phyloP scores from a whole-genome alignment of 2,329 filamentous ascomycete species.

The Metarhizium album region DNA sequence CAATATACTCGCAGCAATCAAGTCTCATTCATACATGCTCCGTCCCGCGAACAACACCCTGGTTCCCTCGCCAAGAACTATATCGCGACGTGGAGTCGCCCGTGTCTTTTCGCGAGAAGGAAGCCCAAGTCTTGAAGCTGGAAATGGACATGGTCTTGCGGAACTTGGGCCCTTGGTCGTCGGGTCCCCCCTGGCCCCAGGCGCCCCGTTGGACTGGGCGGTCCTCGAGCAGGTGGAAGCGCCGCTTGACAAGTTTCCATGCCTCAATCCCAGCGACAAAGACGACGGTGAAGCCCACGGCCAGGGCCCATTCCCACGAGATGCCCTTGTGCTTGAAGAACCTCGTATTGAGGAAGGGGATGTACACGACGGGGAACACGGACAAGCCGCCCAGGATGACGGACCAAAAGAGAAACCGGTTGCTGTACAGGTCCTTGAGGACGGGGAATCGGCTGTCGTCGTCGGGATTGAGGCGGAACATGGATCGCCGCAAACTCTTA shows the following conservation, averaged over 20 bases:
- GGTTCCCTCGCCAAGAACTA: conserved; percentile 11
- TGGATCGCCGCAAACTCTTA: conserved; percentile 58
- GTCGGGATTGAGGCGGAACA: conserved; percentile 55
- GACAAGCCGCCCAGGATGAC: conserved; percentile 49
- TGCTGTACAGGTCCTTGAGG: conserved; percentile 54
- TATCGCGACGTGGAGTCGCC: conserved; percentile 23
- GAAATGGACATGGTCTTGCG: conserved; percentile 39
- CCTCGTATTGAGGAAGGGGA: conserved; percentile 56
- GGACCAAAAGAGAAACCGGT: conserved; percentile 61
- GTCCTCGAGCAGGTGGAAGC: conserved; percentile 40
- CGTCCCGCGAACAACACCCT: conserved; percentile 1
- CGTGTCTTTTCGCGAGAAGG: conserved; percentile 30
- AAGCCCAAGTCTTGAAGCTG: conserved; percentile 38
- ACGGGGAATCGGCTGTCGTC: conserved; percentile 40
- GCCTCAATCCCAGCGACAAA: conserved; percentile 58
- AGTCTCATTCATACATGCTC: conserved; percentile 5
- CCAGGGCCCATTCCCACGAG: conserved; percentile 65
- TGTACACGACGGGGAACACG: conserved; percentile 60
- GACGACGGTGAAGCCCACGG: conserved; percentile 50
- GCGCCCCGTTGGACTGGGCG: conserved; percentile 36
- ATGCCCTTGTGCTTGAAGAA: conserved; percentile 66
- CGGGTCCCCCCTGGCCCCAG: conserved; percentile 42
- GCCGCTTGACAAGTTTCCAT: conserved; percentile 62
- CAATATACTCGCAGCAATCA: background rate
- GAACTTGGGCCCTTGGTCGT: conserved; percentile 33